Base-by-base conservation (phyloP, 768 basidiomycete genomes). In the Trametes cubensis region DNA sequence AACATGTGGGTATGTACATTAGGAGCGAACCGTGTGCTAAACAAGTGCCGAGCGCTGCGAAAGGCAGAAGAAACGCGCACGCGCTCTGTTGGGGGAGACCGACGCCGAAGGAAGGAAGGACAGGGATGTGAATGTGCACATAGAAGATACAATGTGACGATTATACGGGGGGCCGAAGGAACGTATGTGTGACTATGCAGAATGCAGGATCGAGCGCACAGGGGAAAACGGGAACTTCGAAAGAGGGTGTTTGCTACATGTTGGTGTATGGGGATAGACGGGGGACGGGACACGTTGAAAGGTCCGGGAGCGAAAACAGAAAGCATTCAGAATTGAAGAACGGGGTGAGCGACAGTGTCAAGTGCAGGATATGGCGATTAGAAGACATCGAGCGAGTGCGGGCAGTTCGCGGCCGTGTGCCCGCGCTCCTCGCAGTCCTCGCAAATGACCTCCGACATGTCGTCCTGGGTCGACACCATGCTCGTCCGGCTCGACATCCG, bases 371-470 rank as follows among this genome's bases (percentile, higher is more conserved):
- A 47, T 6, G 25, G 41, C 23, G 34, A 25, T 78, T 76, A 95
- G 76, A 95, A 95, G 60, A 95, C 89, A 75, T 95, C 94, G 73
- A 87, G 74, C 13, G 92, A 92, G 73, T 93, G 85, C 42, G 92
- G 92, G 70, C 94, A 95, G 63, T 93, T 83, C 39, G 81, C 82
- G 6, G 92, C 84, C 40, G 79, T 70, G 72, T 95, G 93, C 8
- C 92, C 93, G 54, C 83, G 80, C 60, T 83, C 83, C 77, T 94
- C 94, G 71, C 94, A 95, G 66, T 95, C 92, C 55, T 87, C 89
- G 72, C 94, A 95, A 70, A 83, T 90, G 42, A 83, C 67, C 55
- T 81, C 81, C 18, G 71, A 72, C 17, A 63, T 28, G 52, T 66
- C 67, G 20, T 59, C 47, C 26, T 55, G 38, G 23, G 44, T 14